phyloP scores from a whole-genome alignment of 1,284 basidiomycete species.

The Polyporus tsugae region DNA sequence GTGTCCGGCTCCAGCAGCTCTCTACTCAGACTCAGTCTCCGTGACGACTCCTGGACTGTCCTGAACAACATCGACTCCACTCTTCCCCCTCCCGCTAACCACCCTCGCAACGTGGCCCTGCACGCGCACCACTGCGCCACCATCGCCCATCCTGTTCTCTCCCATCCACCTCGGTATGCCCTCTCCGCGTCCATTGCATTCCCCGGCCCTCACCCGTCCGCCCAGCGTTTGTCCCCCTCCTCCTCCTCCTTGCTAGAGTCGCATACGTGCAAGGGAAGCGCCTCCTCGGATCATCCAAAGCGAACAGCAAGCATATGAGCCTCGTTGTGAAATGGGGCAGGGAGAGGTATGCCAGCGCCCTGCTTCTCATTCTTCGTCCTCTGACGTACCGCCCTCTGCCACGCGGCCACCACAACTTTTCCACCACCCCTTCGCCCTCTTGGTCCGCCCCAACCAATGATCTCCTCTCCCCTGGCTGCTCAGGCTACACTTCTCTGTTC shows the following conservation, averaged over 20 bases:
- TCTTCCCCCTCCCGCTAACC: neutral
- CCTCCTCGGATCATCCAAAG: constrained; percentile 34
- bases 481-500: constrained; percentile 66
- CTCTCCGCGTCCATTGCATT: constrained; percentile 8
- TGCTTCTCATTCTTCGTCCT: constrained; percentile 21
- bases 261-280: constrained; percentile 41
- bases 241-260: constrained; percentile 45
- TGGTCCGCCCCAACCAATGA: constrained; percentile 7
- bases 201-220: constrained; percentile 21
- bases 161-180: constrained; percentile 39
- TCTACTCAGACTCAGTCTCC: too few species aligned
- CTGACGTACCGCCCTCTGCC: constrained; percentile 23
- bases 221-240: constrained; percentile 37
- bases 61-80: neutral
- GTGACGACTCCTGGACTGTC: neutral
- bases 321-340: constrained; percentile 72
- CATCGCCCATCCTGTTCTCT: constrained; percentile 37
- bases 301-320: constrained; percentile 47
- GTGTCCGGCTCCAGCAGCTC: too few species aligned
- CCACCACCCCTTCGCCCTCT: constrained; percentile 11
- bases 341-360: constrained; percentile 52
- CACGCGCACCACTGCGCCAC: constrained; percentile 18
- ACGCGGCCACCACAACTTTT: constrained; percentile 14
- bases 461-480: neutral
- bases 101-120: neutral